phyloP scores from a whole-genome alignment of 257 asterid genomes.

The Nicotiana paniculata region DNA sequence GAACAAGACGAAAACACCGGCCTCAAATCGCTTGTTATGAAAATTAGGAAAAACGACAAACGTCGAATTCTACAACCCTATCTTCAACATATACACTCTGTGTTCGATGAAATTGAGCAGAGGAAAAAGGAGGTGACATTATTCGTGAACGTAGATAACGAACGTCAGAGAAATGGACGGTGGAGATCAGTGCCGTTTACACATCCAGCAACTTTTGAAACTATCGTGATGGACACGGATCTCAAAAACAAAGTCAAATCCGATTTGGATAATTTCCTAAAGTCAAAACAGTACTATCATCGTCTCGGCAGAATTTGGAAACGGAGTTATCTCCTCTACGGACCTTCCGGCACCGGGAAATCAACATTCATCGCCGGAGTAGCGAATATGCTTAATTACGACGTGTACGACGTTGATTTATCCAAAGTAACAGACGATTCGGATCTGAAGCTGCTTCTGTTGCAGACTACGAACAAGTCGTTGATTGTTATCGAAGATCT shows the following conservation, averaged over 20 bases:
- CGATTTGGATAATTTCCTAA: slow-evolving; percentile 60
- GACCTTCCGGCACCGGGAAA: slow-evolving; percentile 81
- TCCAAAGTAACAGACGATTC: slow-evolving; percentile 59
- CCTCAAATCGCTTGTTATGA: slow-evolving; percentile 42
- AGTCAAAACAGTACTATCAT: slow-evolving; percentile 75
- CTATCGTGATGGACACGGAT: slow-evolving; percentile 80
- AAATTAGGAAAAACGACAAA: slow-evolving; percentile 61
- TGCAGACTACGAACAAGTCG: slow-evolving; percentile 69
- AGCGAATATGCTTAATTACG: slow-evolving; percentile 67
- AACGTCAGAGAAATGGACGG: slow-evolving; percentile 47
- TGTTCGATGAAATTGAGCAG: slow-evolving; percentile 70
- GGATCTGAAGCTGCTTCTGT: slow-evolving; percentile 54
- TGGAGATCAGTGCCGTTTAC: slow-evolving; percentile 68
- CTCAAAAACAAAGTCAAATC: slow-evolving; percentile 67
- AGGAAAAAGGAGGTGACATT: slow-evolving; percentile 54
- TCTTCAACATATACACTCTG: slow-evolving; percentile 57
- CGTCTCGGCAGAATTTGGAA: slow-evolving; percentile 92
- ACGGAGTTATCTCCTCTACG: slow-evolving; percentile 74
- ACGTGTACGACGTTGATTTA: slow-evolving; percentile 67
- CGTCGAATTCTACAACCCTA: slow-evolving; percentile 63
- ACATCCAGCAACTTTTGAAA: slow-evolving; percentile 86
- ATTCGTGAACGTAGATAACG: slow-evolving; percentile 52
- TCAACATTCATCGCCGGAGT: slow-evolving; percentile 72
- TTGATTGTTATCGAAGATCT: slow-evolving; percentile 75
- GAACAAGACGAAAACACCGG: slow-evolving; percentile 26